Evolutionary conservation across 345 rosid genomes (phyloP).

Genomic region (Eucalyptus coolabah): DNA sequence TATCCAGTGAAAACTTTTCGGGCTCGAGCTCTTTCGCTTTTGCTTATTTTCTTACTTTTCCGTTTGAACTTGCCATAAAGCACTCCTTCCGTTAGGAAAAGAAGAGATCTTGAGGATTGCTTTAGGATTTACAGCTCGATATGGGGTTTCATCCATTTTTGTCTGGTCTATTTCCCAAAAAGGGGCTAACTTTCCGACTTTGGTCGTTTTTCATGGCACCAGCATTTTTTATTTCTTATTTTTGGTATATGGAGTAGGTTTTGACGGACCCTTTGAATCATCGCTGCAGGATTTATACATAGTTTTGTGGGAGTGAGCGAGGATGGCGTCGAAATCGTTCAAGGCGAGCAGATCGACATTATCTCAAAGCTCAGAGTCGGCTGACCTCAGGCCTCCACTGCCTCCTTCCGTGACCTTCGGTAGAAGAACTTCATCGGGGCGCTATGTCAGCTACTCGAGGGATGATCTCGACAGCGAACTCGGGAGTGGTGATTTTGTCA

Average conservation of each 20-base stretch:
- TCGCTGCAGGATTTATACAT: not conserved
- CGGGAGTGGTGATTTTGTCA: constrained; percentile 56
- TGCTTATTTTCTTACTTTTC: not conserved
- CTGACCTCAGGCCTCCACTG: constrained; percentile 51
- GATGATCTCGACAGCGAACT: constrained; percentile 95
- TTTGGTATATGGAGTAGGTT: not conserved
- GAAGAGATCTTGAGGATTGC: not conserved
- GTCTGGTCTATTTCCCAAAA: not conserved
- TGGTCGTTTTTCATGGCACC: not conserved
- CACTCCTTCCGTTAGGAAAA: not conserved
- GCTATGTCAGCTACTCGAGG: constrained; percentile 81
- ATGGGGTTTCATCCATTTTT: not conserved
- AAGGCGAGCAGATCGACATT: constrained; percentile 45
- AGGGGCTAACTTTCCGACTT: not conserved
- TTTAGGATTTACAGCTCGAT: not conserved
- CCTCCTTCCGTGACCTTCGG: constrained; percentile 63
- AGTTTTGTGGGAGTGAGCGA: not conserved
- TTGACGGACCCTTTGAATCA: not conserved
- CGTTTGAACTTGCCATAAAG: not conserved
- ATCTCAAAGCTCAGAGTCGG: constrained; percentile 50
- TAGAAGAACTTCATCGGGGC: constrained; percentile 76
- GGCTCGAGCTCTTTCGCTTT: not conserved
- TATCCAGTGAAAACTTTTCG: not conserved
- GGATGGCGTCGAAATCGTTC: constrained; percentile 64
- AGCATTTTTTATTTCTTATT: not conserved